Base-by-base conservation (phyloP, 305 asterid species). In the Ajuga reptans region DNA sequence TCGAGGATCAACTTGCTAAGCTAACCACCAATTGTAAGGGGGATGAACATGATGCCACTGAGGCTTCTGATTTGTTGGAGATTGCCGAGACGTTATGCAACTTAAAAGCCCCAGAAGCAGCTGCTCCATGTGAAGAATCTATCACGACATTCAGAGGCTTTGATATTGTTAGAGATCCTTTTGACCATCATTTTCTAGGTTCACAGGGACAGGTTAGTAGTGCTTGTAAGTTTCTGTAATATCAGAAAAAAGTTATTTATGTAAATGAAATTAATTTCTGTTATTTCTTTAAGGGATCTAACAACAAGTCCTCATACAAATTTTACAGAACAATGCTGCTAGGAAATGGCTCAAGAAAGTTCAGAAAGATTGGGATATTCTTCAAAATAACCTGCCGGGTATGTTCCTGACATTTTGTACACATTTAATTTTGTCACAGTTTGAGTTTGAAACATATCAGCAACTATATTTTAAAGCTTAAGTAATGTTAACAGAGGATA, bases 301-400 rank as follows among this genome's bases (percentile, higher is more conserved):
- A 33, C 37, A 29, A 43, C 17, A 42, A 57, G n/a, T 50, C 54
- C 31, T 66, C 53, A 11, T 49, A 24, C 41, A 47, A 73, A 71
- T 60, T 34, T 82, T 73, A 66, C 84, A 91, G 95, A 87, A 71
- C 74, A 82, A 68, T 60, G 87, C 96, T 68, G 83, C 87, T 50
- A 90, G 92, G 83, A 92, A 85, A 84, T 92, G 98, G 98, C 95
- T 92, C 66, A 86, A 77, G 89, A 92, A 90, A 84, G 90, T 89
- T 72, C 97, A 90, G 66, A 90, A 85, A 78, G 98, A 92, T 78
- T 92, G 98, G 97, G 87, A 79, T 77, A 89, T 90, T 74, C 94
- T 93, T 77, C 97, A 83, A 77, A 91, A 91, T 68, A 93, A 93
- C 82, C 82, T 91, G 64, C 99, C 99, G 4, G 97, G 99, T 89